These are phyloP conservation scores for Pythium dissotocum DNA, from an alignment of 352 stramenopile genomes.

Conservation along the genomic window DNA sequence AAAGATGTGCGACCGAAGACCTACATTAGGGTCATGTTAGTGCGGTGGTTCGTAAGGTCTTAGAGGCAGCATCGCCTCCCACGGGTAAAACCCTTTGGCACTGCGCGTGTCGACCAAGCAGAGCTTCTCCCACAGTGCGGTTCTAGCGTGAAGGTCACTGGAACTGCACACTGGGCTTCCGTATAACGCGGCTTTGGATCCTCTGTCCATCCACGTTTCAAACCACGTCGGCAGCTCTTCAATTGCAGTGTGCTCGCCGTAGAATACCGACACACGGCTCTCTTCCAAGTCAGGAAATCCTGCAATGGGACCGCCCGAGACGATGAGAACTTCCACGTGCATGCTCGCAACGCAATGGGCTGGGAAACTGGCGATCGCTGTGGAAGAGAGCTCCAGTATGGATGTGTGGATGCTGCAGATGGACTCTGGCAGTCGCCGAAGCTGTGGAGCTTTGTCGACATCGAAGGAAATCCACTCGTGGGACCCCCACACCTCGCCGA, in stretches of 20 bases:
- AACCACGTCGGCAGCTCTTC: background rate
- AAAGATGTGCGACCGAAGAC: too few species aligned
- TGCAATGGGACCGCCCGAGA: background rate
- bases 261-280: background rate
- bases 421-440: background rate
- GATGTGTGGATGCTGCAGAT: background rate
- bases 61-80: constrained; percentile 1
- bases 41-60: background rate
- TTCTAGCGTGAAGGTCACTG: background rate
- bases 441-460: background rate
- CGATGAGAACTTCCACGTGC: background rate
- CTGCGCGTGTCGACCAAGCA: background rate
- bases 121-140: background rate
- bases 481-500: background rate
- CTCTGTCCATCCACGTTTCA: background rate
- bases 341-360: background rate
- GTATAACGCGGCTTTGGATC: background rate
- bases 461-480: constrained; percentile 8
- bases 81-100: background rate
- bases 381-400: background rate
- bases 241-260: background rate
- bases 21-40: too few species aligned
- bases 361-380: background rate
- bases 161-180: constrained; percentile 11
- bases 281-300: background rate